Evolutionary conservation across 1,284 basidiomycete species (phyloP).

Genomic region (Naganishia sp.): DNA sequence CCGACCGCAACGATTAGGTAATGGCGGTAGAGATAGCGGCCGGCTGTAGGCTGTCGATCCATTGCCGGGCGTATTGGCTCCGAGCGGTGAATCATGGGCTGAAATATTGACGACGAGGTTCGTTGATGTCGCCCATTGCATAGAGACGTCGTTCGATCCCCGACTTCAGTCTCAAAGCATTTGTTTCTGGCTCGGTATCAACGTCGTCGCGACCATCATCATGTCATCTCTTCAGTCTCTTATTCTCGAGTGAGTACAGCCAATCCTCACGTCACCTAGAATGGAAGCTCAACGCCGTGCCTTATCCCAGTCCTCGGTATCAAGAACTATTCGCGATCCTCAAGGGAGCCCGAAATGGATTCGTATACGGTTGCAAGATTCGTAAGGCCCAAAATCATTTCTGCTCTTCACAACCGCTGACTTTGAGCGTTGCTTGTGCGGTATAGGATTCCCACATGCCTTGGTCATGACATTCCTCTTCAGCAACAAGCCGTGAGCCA

Average conservation of each 20-base stretch:
- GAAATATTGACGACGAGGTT: conserved; percentile 8
- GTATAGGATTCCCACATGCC: conserved; percentile 82
- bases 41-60: conserved; percentile 5
- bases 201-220: neutral
- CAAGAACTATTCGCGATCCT: conserved; percentile 89
- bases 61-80: conserved; percentile 14
- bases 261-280: neutral
- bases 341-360: conserved; percentile 92
- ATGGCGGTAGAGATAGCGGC: neutral
- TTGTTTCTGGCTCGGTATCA: too few relatives aligned
- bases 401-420: neutral
- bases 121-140: neutral
- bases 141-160: too few relatives aligned
- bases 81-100: neutral
- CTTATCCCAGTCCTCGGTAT: conserved; percentile 62
- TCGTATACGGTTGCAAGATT: conserved; percentile 85
- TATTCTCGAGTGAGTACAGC: conserved; percentile 12
- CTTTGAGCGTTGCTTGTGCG: neutral
- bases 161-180: too few relatives aligned
- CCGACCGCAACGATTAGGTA: conserved; percentile 1
- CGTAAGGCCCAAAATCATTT: conserved; percentile 50
- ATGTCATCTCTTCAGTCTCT: conserved; percentile 21
- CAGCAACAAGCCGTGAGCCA: conserved; percentile 76
- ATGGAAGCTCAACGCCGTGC: neutral
- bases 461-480: conserved; percentile 98